Conservation (phyloP, 1,139 yeast species). For the Lodderomyces jiufengensis region DNA sequence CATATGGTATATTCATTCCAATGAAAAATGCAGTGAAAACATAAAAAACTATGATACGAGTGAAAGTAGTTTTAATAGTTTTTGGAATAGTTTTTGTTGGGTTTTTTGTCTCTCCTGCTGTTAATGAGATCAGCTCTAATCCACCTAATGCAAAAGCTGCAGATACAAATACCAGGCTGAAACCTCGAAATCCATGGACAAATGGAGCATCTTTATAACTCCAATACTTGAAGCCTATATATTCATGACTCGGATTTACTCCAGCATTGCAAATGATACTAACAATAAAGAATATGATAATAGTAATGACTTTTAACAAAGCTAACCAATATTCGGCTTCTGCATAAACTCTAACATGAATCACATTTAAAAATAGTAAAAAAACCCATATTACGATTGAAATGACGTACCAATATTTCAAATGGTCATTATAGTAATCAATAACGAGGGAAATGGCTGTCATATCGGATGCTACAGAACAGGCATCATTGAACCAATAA, state of each 20-base stretch:
- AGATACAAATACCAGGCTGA: constrained; percentile 40
- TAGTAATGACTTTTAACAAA: constrained; percentile 35
- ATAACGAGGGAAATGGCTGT: constrained; percentile 60
- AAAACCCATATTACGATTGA: constrained; percentile 59
- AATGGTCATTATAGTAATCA: too few species aligned
- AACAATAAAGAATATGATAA: constrained; percentile 38
- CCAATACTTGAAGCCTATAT: constrained; percentile 41
- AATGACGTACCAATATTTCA: constrained; percentile 54
- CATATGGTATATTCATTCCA: constrained; percentile 43
- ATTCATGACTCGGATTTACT: constrained; percentile 28
- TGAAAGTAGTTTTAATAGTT: constrained; percentile 56
- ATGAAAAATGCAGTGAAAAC: constrained; percentile 42
- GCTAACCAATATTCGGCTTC: constrained; percentile 43
- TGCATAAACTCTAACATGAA: constrained; percentile 50
- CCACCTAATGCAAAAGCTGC: constrained; percentile 72
- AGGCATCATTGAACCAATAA: constrained; percentile 65
- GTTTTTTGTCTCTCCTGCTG: constrained; percentile 64
- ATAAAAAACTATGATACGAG: constrained; percentile 42
- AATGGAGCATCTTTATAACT: constrained; percentile 39
- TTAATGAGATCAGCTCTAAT: constrained; percentile 58
- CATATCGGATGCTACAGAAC: constrained; percentile 59
- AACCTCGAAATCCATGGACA: constrained; percentile 40
- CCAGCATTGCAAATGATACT: constrained; percentile 39
- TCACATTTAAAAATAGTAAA: constrained; percentile 47
- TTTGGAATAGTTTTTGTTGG: constrained; percentile 57